Percentiles rank a stretch among this genome's conserved stretches.
phyloP scores from a whole-genome alignment of 345 rosid species.

The Garcia nutans region DNA sequence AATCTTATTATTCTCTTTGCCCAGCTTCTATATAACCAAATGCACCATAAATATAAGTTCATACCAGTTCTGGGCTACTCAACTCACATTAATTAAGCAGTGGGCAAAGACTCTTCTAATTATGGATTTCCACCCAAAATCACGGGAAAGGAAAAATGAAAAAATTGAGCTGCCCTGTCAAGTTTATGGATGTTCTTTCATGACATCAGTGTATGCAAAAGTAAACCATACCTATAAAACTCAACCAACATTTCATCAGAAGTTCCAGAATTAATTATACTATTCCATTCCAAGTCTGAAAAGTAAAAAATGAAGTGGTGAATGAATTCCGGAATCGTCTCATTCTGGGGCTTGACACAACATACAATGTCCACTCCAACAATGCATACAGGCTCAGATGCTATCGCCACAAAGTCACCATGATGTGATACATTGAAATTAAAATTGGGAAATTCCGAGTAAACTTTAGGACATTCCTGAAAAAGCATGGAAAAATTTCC shows the following conservation, averaged over 20 bases:
- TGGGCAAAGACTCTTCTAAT: background rate
- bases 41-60: background rate
- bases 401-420: constrained; percentile 69
- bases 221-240: constrained; percentile 53
- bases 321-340: constrained; percentile 47
- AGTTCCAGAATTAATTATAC: constrained; percentile 40
- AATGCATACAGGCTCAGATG: constrained; percentile 69
- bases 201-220: background rate
- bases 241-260: constrained; percentile 40
- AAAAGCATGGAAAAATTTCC: constrained; percentile 9
- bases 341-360: constrained; percentile 34
- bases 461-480: constrained; percentile 39
- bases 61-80: background rate
- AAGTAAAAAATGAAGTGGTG: constrained; percentile 52
- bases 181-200: constrained; percentile 5
- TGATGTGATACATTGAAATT: constrained; percentile 74
- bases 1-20: background rate
- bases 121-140: background rate
- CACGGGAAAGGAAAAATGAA: background rate
- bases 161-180: background rate
- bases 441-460: constrained; percentile 48
- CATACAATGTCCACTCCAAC: constrained; percentile 67
- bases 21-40: background rate
- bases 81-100: background rate
- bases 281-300: constrained; percentile 57